Conservation (phyloP, 257 asterid species). For the Linaria vulgaris region DNA sequence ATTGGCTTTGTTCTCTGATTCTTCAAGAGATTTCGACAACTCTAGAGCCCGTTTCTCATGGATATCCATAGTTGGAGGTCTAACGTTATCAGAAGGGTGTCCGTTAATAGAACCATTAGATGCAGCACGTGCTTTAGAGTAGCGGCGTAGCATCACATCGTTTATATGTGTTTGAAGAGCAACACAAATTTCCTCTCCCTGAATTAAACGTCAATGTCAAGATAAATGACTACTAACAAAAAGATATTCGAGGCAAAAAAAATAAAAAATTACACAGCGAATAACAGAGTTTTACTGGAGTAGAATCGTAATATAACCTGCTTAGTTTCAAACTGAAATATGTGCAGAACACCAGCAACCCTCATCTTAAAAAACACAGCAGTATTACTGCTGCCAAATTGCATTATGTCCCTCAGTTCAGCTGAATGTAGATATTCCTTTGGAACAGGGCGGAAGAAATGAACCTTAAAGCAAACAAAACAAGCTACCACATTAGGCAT, state of each 20-base stretch:
- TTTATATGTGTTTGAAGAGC: constrained; percentile 99
- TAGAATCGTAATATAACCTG: constrained; percentile 51
- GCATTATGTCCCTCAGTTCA: constrained; percentile 98
- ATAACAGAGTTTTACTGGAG: not conserved
- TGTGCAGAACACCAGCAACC: constrained; percentile 97
- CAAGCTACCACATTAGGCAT: constrained; percentile 29
- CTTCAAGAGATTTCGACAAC: constrained; percentile 83
- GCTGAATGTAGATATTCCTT: constrained; percentile 98
- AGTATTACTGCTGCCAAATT: constrained; percentile 96
- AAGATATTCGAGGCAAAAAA: constrained; percentile 4
- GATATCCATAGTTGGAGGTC: constrained; percentile 48
- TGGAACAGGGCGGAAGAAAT: constrained; percentile 99
- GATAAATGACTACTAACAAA: constrained; percentile 8
- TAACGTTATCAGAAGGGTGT: constrained; percentile 52
- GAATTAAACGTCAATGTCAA: constrained; percentile 26
- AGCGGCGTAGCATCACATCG: constrained; percentile 96
- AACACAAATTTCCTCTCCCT: constrained; percentile 99
- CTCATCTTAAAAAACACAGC: constrained; percentile 99
- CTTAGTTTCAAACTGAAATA: constrained; percentile 96
- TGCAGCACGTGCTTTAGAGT: constrained; percentile 89
- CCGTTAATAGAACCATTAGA: constrained; percentile 77
- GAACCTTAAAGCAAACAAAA: constrained; percentile 55
- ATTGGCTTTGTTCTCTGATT: constrained; percentile 63
- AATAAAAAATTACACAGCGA: constrained; percentile 1
- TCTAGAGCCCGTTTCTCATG: constrained; percentile 78